Evolutionary conservation across 306 rosid genomes (phyloP).

Genomic region (Cucumis cinereus): DNA sequence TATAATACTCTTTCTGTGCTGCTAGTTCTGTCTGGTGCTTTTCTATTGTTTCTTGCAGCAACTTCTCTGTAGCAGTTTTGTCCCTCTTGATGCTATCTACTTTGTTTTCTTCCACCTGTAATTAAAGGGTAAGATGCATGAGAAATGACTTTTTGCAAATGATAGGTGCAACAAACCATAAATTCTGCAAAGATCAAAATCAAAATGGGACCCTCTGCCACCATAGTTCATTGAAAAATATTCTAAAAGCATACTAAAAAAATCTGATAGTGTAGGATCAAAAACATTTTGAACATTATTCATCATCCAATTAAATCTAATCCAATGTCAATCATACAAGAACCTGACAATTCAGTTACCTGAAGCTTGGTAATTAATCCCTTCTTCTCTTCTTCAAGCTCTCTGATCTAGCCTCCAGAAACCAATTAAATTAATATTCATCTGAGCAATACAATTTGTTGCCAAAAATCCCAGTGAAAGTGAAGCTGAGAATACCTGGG

Average conservation of each 20-base stretch:
- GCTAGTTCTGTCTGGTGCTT: slow-evolving; percentile 81
- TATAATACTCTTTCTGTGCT: slow-evolving; percentile 75
- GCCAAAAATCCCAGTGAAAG: slow-evolving; percentile 8
- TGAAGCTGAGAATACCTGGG: slow-evolving; percentile 52
- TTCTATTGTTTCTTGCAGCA: slow-evolving; percentile 91
- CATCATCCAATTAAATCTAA: background rate
- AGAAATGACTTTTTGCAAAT: slow-evolving; percentile 2
- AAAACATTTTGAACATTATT: background rate
- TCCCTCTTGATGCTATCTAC: slow-evolving; percentile 93
- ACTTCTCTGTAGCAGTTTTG: slow-evolving; percentile 84
- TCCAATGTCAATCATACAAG: background rate
- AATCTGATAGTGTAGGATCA: background rate
- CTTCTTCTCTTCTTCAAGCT: slow-evolving; percentile 99
- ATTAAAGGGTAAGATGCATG: background rate
- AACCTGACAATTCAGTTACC: slow-evolving; percentile 37
- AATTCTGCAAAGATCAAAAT: background rate
- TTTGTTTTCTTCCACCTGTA: slow-evolving; percentile 92
- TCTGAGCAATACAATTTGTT: slow-evolving; percentile 1
- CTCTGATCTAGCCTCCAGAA: slow-evolving; percentile 89
- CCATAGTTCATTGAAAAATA: background rate
- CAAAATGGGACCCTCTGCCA: background rate
- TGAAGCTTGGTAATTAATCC: slow-evolving; percentile 79
- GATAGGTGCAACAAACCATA: background rate
- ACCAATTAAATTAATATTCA: slow-evolving; percentile 5
- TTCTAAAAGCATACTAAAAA: background rate